Evolutionary conservation across 139 green algal species (phyloP).

Genomic region (Chlorella ohadii): DNA sequence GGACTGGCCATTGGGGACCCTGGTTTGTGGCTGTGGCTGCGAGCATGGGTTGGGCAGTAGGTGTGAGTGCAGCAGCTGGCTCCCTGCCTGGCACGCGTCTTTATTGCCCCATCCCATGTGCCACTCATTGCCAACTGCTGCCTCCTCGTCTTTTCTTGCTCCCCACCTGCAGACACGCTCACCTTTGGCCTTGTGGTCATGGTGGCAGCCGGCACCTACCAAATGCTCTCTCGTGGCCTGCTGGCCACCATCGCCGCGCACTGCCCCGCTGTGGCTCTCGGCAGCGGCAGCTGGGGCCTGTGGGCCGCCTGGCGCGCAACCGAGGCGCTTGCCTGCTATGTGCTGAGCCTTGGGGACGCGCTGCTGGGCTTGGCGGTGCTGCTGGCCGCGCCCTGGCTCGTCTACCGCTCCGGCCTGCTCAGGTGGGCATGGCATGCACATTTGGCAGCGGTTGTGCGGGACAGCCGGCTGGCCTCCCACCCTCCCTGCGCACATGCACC

Average conservation of each 20-base stretch:
- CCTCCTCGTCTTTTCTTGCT: background rate
- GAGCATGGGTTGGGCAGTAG: too few relatives aligned
- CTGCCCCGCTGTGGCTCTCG: background rate
- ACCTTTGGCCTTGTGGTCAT: slow-evolving; percentile 36
- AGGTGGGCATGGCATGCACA: background rate
- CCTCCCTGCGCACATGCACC: too few relatives aligned
- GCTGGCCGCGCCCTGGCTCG: slow-evolving; percentile 24
- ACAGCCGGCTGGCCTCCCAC: too few relatives aligned
- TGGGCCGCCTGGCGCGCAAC: slow-evolving; percentile 7
- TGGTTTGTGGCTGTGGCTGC: background rate
- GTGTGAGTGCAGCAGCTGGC: too few relatives aligned
- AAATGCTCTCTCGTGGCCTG: slow-evolving; percentile 1
- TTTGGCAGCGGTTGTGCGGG: too few relatives aligned
- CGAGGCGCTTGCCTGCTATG: slow-evolving; percentile 9
- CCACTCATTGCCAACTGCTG: too few relatives aligned
- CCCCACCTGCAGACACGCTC: slow-evolving; percentile 23
- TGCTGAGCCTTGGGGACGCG: slow-evolving; percentile 12
- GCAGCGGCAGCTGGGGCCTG: slow-evolving; percentile 19
- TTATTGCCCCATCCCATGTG: too few relatives aligned
- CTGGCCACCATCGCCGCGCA: background rate
- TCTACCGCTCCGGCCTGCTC: slow-evolving; percentile 31
- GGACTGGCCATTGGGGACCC: too few relatives aligned
- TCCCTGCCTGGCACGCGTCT: too few relatives aligned
- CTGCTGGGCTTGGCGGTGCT: slow-evolving; percentile 33
- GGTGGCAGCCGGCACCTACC: slow-evolving; percentile 17